phyloP scores from a whole-genome alignment of 2,329 filamentous ascomycete genomes.

The Penicillium sp. region DNA sequence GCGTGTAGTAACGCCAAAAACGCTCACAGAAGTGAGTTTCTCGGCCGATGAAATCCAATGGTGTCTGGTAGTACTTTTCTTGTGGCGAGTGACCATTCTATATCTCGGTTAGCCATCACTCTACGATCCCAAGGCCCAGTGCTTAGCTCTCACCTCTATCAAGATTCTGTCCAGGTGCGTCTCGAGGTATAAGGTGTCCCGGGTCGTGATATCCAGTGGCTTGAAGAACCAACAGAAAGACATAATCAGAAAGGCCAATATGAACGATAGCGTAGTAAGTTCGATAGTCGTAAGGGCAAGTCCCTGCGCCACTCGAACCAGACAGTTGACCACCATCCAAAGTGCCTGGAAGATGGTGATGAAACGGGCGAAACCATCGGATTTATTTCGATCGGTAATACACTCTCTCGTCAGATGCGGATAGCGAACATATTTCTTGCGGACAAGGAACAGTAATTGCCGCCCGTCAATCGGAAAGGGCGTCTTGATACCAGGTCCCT shows the following conservation, averaged over 20 bases:
- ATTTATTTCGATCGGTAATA: conserved; percentile 9
- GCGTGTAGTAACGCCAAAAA: conserved; percentile 9
- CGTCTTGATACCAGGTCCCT: conserved; percentile 5
- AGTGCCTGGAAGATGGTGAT: conserved; percentile 2
- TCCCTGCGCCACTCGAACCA: conserved; percentile 3
- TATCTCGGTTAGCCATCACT: too few relatives aligned
- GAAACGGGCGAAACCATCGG: conserved; percentile 6
- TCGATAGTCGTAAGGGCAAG: conserved; percentile 10
- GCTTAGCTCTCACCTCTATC: too few relatives aligned
- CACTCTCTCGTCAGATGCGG: conserved; percentile 7
- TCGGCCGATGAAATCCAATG: conserved; percentile 7
- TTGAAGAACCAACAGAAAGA: conserved; percentile 11
- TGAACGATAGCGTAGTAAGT: conserved; percentile 10
- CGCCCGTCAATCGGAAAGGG: conserved; percentile 8
- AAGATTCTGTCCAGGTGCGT: conserved; percentile 1
- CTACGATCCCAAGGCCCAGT: too few relatives aligned
- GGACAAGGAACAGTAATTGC: conserved; percentile 7
- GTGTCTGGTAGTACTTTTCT: conserved; percentile 9
- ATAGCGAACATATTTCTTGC: conserved; percentile 4
- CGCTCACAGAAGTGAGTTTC: conserved; percentile 4
- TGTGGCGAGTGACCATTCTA: too few relatives aligned
- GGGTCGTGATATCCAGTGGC: conserved; percentile 1
- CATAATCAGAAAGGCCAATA: conserved; percentile 8
- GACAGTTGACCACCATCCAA: conserved; percentile 7
- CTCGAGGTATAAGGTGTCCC: conserved; percentile 1